Percentiles rank a stretch among this genome's conserved stretches.
These are phyloP conservation scores for Tremella fuciformis DNA, from an alignment of 768 basidiomycete species.

Conservation along the genomic window DNA sequence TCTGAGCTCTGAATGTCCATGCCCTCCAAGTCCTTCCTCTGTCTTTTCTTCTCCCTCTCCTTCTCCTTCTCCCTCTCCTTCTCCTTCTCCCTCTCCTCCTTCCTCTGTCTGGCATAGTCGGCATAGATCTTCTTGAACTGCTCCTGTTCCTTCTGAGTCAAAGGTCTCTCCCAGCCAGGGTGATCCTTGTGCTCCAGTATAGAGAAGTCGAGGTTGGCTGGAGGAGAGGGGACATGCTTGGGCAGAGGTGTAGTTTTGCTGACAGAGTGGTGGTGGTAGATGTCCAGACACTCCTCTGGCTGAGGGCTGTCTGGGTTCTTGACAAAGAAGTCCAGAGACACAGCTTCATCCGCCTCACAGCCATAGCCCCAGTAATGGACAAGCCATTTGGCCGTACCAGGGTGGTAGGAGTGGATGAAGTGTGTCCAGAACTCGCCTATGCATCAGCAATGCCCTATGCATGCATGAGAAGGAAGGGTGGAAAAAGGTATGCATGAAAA, in stretches of 20 bases:
- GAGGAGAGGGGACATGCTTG: not conserved
- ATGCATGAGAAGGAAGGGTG: not conserved
- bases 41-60: not conserved
- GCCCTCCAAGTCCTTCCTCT: not conserved
- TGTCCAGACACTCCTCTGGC: not conserved
- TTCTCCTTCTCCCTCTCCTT: slow-evolving; percentile 3
- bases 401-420: slow-evolving; percentile 5
- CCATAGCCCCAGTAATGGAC: slow-evolving; percentile 1
- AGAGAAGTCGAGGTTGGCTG: not conserved
- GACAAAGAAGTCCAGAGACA: not conserved
- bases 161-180: not conserved
- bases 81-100: not conserved
- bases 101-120: slow-evolving; percentile 1
- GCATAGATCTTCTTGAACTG: not conserved
- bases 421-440: not conserved
- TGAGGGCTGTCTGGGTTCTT: not conserved
- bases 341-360: not conserved
- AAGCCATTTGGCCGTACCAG: not conserved
- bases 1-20: not conserved
- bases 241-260: not conserved
- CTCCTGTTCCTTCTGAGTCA: not conserved
- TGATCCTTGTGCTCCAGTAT: slow-evolving; percentile 5
- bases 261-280: slow-evolving; percentile 5
- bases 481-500: slow-evolving; percentile 4
- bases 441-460: not conserved